A percentile compares a stretch with the other conserved stretches of the same genome.
phyloP scores from a whole-genome alignment of 73 alveolate genomes.

The Paramecium octaurelia region DNA sequence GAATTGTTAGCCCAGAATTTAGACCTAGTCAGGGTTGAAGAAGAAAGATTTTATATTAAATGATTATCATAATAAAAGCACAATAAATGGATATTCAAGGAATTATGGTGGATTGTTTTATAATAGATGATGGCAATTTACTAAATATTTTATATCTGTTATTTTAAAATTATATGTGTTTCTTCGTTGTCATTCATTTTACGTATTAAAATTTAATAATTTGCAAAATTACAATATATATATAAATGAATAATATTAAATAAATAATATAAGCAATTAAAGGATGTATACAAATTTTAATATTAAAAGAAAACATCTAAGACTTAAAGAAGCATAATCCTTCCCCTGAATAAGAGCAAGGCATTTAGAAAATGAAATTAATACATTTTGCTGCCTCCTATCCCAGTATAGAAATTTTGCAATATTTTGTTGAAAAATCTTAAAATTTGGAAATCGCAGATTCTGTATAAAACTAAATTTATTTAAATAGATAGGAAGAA shows the following conservation, averaged over 20 bases:
- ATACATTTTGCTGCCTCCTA: neutral
- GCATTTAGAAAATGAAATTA: neutral
- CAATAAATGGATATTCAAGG: neutral
- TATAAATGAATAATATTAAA: neutral
- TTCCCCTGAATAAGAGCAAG: neutral
- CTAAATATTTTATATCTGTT: neutral
- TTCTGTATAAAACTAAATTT: neutral
- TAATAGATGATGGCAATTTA: neutral
- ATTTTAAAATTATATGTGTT: neutral
- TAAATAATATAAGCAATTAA: neutral
- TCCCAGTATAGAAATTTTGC: neutral
- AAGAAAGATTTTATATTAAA: neutral
- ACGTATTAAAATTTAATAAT: neutral
- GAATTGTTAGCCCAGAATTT: neutral
- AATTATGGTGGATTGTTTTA: slow-evolving; percentile 34
- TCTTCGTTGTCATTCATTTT: neutral
- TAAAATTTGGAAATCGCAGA: neutral
- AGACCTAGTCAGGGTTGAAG: neutral
- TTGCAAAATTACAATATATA: neutral
- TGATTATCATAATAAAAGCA: slow-evolving; percentile 40
- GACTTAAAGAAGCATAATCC: neutral
- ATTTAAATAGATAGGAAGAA: neutral
- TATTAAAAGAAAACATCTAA: neutral
- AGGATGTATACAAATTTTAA: neutral
- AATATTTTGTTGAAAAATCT: neutral